Evolutionary conservation across 2,329 filamentous ascomycete genomes (phyloP).

Genomic region (Ambrosiella xylebori): DNA sequence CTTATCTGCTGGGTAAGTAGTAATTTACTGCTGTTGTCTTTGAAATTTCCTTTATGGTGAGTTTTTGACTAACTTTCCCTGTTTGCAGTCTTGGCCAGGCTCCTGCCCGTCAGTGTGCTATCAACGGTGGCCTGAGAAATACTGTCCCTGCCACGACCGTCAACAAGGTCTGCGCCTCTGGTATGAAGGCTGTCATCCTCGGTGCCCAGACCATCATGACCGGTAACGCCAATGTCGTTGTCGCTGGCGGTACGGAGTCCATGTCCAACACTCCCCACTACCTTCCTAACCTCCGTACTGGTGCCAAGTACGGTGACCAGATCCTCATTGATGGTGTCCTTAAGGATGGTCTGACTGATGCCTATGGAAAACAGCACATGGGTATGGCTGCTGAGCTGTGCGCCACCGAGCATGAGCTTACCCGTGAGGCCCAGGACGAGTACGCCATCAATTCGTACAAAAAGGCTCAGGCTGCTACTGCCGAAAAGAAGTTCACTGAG

Average conservation of each 20-base stretch:
- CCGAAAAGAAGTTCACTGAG: slow-evolving; percentile 69
- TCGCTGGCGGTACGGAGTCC: slow-evolving; percentile 89
- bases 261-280: slow-evolving; percentile 99
- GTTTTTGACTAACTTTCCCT: not conserved
- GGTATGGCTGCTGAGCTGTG: slow-evolving; percentile 86
- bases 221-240: slow-evolving; percentile 79
- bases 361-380: slow-evolving; percentile 95
- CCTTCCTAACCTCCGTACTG: slow-evolving; percentile 68
- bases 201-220: slow-evolving; percentile 96
- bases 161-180: slow-evolving; percentile 98
- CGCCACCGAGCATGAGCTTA: slow-evolving; percentile 63
- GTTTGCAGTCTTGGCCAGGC: slow-evolving; percentile 70
- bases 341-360: slow-evolving; percentile 87
- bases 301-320: slow-evolving; percentile 88
- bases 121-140: slow-evolving; percentile 70
- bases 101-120: slow-evolving; percentile 83
- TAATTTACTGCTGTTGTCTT: not conserved
- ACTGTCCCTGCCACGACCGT: slow-evolving; percentile 75
- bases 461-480: slow-evolving; percentile 74
- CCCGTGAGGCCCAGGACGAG: slow-evolving; percentile 74
- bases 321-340: slow-evolving; percentile 77
- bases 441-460: slow-evolving; percentile 94
- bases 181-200: slow-evolving; percentile 84
- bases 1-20: slow-evolving; percentile 70
- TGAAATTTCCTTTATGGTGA: slow-evolving; percentile 9